These are phyloP conservation scores for Carallia pectinifolia DNA, from an alignment of 345 rosid species.

Conservation along the genomic window DNA sequence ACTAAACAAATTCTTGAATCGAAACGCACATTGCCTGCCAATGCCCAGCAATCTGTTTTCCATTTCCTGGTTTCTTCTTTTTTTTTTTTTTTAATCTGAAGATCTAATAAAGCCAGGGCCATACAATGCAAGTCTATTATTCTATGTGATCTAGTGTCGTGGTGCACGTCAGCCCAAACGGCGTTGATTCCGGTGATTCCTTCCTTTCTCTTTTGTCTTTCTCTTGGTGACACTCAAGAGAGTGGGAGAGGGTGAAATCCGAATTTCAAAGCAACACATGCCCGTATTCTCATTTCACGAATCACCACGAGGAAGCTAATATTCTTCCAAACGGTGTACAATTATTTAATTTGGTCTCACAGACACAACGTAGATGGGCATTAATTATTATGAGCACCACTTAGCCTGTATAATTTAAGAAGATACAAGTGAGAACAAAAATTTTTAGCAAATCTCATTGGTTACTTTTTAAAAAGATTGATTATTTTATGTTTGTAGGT, in stretches of 20 bases:
- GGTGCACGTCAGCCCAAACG: constrained; percentile 53
- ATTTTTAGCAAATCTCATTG: too few relatives aligned
- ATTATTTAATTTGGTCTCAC: constrained; percentile 14
- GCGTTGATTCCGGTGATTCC: constrained; percentile 76
- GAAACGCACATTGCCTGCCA: too few relatives aligned
- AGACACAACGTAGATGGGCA: background rate
- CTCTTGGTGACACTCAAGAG: constrained; percentile 11
- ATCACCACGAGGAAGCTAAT: constrained; percentile 53
- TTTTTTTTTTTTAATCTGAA: background rate
- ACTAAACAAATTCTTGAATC: background rate
- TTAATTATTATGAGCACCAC: background rate
- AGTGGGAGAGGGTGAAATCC: constrained; percentile 43
- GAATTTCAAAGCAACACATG: constrained; percentile 48
- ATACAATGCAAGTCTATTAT: background rate
- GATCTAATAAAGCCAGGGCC: background rate
- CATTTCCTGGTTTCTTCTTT: background rate
- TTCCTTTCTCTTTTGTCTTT: constrained; percentile 39
- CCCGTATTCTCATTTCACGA: constrained; percentile 39
- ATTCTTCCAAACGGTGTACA: constrained; percentile 41
- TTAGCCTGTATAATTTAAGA: too few relatives aligned
- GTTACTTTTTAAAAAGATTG: too few relatives aligned
- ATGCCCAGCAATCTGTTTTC: background rate
- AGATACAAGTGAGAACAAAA: too few relatives aligned
- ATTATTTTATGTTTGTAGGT: too few relatives aligned
- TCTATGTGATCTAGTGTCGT: constrained; percentile 11